Conservation (phyloP, 345 rosid species). For the Arabis hirsuta region DNA sequence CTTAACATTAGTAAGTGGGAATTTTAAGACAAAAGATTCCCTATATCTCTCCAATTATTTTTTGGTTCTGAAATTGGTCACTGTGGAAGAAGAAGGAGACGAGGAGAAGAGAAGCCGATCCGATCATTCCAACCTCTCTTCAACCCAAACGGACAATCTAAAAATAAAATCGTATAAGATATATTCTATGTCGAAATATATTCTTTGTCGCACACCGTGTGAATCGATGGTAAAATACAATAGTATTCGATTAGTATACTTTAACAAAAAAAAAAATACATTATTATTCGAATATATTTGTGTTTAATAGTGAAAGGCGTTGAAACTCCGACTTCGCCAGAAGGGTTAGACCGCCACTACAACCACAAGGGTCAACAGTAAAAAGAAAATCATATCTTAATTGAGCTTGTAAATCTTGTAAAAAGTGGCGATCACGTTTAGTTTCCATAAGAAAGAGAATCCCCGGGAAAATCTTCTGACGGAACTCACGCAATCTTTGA, state of each 20-base stretch:
- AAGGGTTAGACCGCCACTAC: too few relatives aligned
- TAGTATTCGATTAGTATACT: not conserved
- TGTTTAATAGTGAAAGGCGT: not conserved
- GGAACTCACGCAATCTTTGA: too few relatives aligned
- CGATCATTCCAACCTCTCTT: constrained; percentile 38
- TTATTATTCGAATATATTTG: not conserved
- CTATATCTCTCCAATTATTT: constrained; percentile 9
- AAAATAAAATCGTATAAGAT: constrained; percentile 35
- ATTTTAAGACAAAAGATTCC: constrained; percentile 31
- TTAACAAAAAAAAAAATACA: too few relatives aligned
- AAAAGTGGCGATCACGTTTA: too few relatives aligned
- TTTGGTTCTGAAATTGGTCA: constrained; percentile 27
- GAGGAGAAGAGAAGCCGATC: constrained; percentile 39
- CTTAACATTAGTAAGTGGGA: constrained; percentile 38
- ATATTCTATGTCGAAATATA: constrained; percentile 36
- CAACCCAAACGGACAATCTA: constrained; percentile 28
- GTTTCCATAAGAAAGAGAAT: too few relatives aligned
- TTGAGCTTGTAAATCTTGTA: too few relatives aligned
- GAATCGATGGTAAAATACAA: constrained; percentile 11
- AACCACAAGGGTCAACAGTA: too few relatives aligned
- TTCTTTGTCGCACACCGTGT: constrained; percentile 34
- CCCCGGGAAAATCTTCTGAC: too few relatives aligned
- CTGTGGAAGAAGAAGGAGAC: constrained; percentile 18
- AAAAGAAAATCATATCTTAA: too few relatives aligned
- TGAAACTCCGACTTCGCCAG: too few relatives aligned